Percentiles rank a stretch among this genome's conserved stretches.
Evolutionary conservation across 1,284 basidiomycete species (phyloP).

Genomic region (Lentinus polychrous): DNA sequence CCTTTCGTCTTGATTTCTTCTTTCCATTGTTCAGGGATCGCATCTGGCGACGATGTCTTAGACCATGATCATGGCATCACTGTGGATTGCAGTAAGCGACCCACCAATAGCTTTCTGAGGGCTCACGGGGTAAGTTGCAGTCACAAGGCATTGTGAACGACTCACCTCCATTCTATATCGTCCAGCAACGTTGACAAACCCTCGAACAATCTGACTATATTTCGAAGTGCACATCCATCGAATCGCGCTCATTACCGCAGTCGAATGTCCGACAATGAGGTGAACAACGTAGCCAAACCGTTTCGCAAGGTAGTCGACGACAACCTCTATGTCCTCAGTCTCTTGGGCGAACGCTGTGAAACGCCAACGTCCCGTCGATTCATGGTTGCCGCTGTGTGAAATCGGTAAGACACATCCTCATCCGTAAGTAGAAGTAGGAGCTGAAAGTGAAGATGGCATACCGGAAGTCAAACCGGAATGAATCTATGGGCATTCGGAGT

Average conservation of each 20-base stretch:
- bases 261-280: conserved; percentile 66
- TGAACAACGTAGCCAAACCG: conserved; percentile 65
- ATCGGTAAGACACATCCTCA: too few species aligned
- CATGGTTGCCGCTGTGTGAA: conserved; percentile 58
- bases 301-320: conserved; percentile 50
- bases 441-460: conserved; percentile 33
- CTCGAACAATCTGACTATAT: conserved; percentile 45
- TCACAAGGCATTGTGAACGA: conserved; percentile 12
- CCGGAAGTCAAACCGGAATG: conserved; percentile 77
- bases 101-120: not conserved
- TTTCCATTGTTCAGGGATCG: not conserved
- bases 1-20: conserved; percentile 45
- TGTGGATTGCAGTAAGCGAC: not conserved
- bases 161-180: conserved; percentile 69
- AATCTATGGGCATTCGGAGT: conserved; percentile 3
- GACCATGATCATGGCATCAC: not conserved
- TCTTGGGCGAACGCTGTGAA: conserved; percentile 51
- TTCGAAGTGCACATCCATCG: conserved; percentile 55
- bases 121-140: too few species aligned
- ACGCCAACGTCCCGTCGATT: conserved; percentile 60
- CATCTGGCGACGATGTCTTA: not conserved
- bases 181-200: conserved; percentile 62
- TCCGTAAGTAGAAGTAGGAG: too few species aligned
- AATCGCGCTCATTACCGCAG: conserved; percentile 57
- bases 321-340: conserved; percentile 54